These are phyloP conservation scores for Zoysia pacifica DNA, from an alignment of 176 grass and related monocot genomes.

Conservation along the genomic window DNA sequence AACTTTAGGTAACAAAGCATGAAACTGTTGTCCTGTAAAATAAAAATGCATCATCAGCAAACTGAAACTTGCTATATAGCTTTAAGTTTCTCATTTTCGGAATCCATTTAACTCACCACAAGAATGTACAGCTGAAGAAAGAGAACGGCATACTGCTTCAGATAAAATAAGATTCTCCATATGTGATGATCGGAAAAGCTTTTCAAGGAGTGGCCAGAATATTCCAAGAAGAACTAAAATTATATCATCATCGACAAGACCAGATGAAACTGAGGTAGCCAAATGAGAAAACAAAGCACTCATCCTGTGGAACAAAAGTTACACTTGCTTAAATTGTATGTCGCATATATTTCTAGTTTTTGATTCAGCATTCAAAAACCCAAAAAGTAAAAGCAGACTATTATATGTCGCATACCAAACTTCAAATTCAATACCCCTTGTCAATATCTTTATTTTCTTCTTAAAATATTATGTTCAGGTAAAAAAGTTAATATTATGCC, in stretches of 20 bases:
- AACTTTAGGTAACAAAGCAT: constrained; percentile 74
- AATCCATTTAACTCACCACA: constrained; percentile 57
- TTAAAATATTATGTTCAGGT: background rate
- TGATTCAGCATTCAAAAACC: background rate
- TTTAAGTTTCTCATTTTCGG: constrained; percentile 38
- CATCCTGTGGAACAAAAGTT: constrained; percentile 62
- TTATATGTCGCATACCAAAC: background rate
- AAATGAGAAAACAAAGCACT: constrained; percentile 83
- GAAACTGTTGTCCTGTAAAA: constrained; percentile 75
- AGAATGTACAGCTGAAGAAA: constrained; percentile 82
- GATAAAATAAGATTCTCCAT: constrained; percentile 87
- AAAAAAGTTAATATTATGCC: too few species aligned
- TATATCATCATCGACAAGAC: constrained; percentile 75
- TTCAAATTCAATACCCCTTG: background rate
- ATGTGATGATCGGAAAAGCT: constrained; percentile 75
- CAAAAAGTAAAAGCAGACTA: background rate
- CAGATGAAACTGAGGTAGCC: constrained; percentile 42
- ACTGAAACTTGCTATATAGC: constrained; percentile 10
- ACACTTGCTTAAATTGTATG: constrained; percentile 18
- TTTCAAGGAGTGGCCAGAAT: constrained; percentile 93
- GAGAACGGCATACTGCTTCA: constrained; percentile 73
- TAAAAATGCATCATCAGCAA: constrained; percentile 28
- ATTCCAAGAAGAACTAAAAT: constrained; percentile 68
- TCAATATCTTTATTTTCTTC: background rate
- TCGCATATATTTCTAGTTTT: constrained; percentile 6